Conservation (phyloP, 2,329 filamentous ascomycete species). For the Uncinocarpus reesii region DNA sequence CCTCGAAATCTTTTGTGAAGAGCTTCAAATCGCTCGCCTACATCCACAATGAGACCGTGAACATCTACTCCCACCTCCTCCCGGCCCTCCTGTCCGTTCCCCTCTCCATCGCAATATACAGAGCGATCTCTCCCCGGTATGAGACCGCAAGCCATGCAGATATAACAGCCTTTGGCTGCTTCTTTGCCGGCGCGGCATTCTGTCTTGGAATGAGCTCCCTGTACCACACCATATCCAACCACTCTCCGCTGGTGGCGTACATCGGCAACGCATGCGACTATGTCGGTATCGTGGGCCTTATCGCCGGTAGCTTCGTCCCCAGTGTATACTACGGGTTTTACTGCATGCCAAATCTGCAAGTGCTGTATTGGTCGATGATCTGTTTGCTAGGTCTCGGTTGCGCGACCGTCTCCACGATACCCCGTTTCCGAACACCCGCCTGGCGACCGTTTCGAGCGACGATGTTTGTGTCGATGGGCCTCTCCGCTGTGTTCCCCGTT, state of each 20-base stretch:
- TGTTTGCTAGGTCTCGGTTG: slow-evolving; percentile 66
- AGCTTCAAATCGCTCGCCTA: slow-evolving; percentile 51
- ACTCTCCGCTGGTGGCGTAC: slow-evolving; percentile 64
- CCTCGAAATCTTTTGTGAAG: slow-evolving; percentile 49
- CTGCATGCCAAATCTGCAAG: slow-evolving; percentile 55
- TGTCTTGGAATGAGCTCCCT: slow-evolving; percentile 75
- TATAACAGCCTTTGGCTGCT: slow-evolving; percentile 63
- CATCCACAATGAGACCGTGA: slow-evolving; percentile 59
- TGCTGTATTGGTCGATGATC: slow-evolving; percentile 69
- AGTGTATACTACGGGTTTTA: slow-evolving; percentile 80
- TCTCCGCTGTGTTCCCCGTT: slow-evolving; percentile 74
- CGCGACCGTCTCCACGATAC: slow-evolving; percentile 63
- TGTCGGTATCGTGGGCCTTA: slow-evolving; percentile 81
- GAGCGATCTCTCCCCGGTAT: slow-evolving; percentile 55
- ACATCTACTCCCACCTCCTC: slow-evolving; percentile 61
- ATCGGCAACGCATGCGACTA: slow-evolving; percentile 94
- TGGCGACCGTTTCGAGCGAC: slow-evolving; percentile 76
- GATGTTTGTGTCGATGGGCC: slow-evolving; percentile 82
- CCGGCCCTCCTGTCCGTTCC: slow-evolving; percentile 53
- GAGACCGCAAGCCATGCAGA: slow-evolving; percentile 52
- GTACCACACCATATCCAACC: slow-evolving; percentile 77
- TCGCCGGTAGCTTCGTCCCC: slow-evolving; percentile 83
- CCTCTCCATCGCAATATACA: slow-evolving; percentile 46
- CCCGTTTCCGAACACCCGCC: slow-evolving; percentile 69
- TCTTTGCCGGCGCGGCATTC: slow-evolving; percentile 62